These are phyloP conservation scores for Diaporthe destruens DNA, from an alignment of 2,329 filamentous ascomycete species.

Conservation along the genomic window DNA sequence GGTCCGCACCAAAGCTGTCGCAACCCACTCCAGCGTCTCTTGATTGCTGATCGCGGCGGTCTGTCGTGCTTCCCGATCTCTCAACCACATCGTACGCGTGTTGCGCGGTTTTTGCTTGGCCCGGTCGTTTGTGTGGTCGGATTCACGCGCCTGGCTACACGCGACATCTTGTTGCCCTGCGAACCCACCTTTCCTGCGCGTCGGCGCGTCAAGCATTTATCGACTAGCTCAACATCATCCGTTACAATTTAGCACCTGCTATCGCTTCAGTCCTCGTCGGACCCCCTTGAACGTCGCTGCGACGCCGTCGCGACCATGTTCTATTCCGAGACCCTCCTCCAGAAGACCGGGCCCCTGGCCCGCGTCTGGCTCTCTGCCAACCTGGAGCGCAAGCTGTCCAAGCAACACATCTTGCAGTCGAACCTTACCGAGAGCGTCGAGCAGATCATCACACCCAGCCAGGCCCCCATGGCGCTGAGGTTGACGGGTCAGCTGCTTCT, in stretches of 20 bases:
- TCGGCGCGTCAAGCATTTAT: constrained; percentile 37
- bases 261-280: not conserved
- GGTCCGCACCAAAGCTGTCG: constrained; percentile 38
- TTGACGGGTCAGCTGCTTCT: constrained; percentile 93
- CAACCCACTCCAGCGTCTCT: constrained; percentile 33
- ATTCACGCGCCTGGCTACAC: constrained; percentile 39
- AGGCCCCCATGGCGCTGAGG: constrained; percentile 94
- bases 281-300: constrained; percentile 16
- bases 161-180: constrained; percentile 37
- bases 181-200: constrained; percentile 34
- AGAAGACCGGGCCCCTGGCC: constrained; percentile 96
- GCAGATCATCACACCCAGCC: constrained; percentile 91
- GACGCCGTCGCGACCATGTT: constrained; percentile 76
- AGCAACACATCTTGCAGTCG: constrained; percentile 93
- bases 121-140: constrained; percentile 23
- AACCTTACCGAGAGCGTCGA: constrained; percentile 96
- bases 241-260: not conserved
- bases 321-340: constrained; percentile 94
- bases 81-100: constrained; percentile 19
- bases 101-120: constrained; percentile 31
- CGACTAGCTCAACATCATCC: not conserved
- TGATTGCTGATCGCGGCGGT: constrained; percentile 25
- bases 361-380: constrained; percentile 99
- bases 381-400: constrained; percentile 97
- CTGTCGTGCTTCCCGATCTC: constrained; percentile 8